Base-by-base conservation (phyloP, 2,329 filamentous ascomycete genomes). In the Salinomyces thailandicus region DNA sequence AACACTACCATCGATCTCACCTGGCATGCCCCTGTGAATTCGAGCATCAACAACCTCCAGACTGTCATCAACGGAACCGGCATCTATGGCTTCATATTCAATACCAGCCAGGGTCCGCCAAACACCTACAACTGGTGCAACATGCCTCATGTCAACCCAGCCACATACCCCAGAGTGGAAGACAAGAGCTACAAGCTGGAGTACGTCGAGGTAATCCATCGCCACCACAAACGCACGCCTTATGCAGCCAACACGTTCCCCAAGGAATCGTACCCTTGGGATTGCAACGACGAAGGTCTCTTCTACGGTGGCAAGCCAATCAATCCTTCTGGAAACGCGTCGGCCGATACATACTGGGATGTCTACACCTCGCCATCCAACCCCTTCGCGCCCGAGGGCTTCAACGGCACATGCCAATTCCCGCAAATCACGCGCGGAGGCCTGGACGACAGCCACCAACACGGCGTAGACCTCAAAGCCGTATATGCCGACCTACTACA, bases 171-270 rank as follows among this genome's bases (percentile, higher is more conserved):
- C 11, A 45, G 37, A 20, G 67, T 60, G 42, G 63, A 71, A 0
- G 49, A 62, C 1, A 45, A 59, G 0, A 71, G 71, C n/a, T 85
- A 75, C 53, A 65, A 77, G 48, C 62, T 91, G 34, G 62, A 71
- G 50, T 89, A 87, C 54, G 82, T 89, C 5, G 83, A 89, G 61
- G 63, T 87, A 69, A 81, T 87, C 33, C 84, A 91, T 52, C 73
- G 85, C 35, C 85, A 91, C 55, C 84, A 91, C 60, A 91, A 91
- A 55, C 74, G 85, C 15, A 91, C 83, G 0, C 83, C 83, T 0
- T 91, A 91, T 55, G 73, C 80, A 2, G 68, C 71, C 36, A 93
- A 91, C 54, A 75, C 77, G 0, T 89, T 91, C 49, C 83, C 83
- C 0, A 63, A 73, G 1, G 85, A 91, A 55, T 63, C 73, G 0